Evolutionary conservation across 306 rosid species (phyloP).

Genomic region (Neltuma alba): DNA sequence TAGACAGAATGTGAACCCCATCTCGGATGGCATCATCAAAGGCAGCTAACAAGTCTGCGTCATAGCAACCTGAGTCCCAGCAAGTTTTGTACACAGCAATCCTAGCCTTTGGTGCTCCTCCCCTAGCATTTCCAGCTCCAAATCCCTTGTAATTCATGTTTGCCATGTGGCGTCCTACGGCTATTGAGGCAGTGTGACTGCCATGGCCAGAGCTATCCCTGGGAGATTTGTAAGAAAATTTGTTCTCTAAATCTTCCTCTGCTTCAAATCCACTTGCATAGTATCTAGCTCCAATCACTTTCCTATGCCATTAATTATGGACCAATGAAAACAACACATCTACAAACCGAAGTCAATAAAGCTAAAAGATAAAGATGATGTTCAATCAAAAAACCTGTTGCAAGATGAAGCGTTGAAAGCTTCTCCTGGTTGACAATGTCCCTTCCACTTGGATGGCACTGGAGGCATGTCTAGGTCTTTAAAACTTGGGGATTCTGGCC

Average conservation of each 20-base stretch:
- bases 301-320: conserved; percentile 48
- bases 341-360: not conserved
- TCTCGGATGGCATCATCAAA: conserved; percentile 88
- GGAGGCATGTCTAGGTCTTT: conserved; percentile 75
- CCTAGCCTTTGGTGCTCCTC: conserved; percentile 85
- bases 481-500: conserved; percentile 95
- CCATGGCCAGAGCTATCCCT: conserved; percentile 90
- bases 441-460: conserved; percentile 77
- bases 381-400: conserved; percentile 64
- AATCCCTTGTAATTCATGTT: conserved; percentile 77
- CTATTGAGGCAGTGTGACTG: conserved; percentile 81
- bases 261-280: conserved; percentile 71
- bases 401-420: conserved; percentile 81
- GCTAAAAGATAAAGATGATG: not conserved
- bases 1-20: conserved; percentile 76
- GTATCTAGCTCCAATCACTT: conserved; percentile 86
- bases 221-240: conserved; percentile 67
- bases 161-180: conserved; percentile 69
- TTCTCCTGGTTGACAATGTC: conserved; percentile 72
- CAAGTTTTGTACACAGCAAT: conserved; percentile 81
- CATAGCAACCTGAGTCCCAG: conserved; percentile 89
- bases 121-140: conserved; percentile 74
- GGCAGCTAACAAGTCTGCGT: conserved; percentile 77
- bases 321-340: conserved; percentile 23
- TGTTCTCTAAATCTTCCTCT: conserved; percentile 56